Percentiles rank a stretch among this genome's conserved stretches.
Evolutionary conservation across 805 yeast genomes (phyloP).

Genomic region (Myxozyma geophila): DNA sequence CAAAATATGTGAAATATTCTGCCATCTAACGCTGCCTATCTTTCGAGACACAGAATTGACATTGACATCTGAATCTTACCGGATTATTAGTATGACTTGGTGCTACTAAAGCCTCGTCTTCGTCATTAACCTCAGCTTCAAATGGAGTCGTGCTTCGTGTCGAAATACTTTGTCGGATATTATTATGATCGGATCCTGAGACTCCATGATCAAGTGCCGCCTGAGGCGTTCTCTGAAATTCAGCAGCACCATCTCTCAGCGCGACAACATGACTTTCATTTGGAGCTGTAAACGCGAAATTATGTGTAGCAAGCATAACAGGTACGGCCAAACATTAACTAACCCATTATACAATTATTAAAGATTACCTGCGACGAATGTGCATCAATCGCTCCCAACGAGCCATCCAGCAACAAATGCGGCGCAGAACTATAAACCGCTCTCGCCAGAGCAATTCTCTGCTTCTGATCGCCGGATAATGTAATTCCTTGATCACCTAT

Average conservation of each 20-base stretch:
- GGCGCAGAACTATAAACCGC: conserved; percentile 86
- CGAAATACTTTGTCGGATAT: background rate
- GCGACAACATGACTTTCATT: conserved; percentile 79
- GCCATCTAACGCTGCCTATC: conserved; percentile 5
- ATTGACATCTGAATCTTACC: background rate
- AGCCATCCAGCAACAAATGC: conserved; percentile 85
- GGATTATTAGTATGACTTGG: background rate
- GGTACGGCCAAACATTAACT: conserved; percentile 82
- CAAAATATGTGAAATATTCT: conserved; percentile 4
- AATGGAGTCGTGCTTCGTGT: conserved; percentile 7
- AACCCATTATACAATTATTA: conserved; percentile 88
- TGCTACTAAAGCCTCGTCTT: conserved; percentile 20
- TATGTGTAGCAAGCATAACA: conserved; percentile 88
- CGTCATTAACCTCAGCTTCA: conserved; percentile 55
- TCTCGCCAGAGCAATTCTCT: conserved; percentile 91
- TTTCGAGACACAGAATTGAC: background rate
- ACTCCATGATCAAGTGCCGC: conserved; percentile 2
- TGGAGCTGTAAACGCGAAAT: conserved; percentile 82
- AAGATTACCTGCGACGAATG: conserved; percentile 93
- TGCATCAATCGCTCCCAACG: conserved; percentile 94
- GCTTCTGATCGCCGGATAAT: conserved; percentile 95
- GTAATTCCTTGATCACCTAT: conserved; percentile 98
- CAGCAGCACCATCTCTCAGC: conserved; percentile 82
- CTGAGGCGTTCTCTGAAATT: conserved; percentile 70
- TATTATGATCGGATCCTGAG: conserved; percentile 4